Percentiles rank a stretch among this genome's conserved stretches.
These are phyloP conservation scores for Handroanthus guayacan DNA, from an alignment of 257 asterid genomes.

Conservation along the genomic window DNA sequence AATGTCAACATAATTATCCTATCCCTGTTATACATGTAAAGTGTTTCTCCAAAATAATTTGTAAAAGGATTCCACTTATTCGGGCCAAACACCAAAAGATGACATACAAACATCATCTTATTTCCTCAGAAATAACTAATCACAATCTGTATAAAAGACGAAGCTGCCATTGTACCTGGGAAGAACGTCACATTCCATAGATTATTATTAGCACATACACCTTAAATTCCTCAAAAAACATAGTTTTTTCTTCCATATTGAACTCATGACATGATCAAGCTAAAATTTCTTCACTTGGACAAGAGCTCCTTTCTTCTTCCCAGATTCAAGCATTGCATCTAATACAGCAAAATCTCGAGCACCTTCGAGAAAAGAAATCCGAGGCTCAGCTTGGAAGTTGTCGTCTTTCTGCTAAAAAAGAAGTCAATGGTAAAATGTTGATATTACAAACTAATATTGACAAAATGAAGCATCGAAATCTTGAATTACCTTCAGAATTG, in stretches of 20 bases:
- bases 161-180: neutral
- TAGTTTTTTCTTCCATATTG: neutral
- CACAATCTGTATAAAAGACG: neutral
- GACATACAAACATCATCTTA: no score
- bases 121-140: no score
- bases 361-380: slow-evolving; percentile 63
- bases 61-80: no score
- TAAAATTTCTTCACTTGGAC: slow-evolving; percentile 62
- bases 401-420: slow-evolving; percentile 49
- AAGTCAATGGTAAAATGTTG: neutral
- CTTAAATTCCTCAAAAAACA: neutral
- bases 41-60: no score
- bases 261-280: neutral
- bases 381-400: slow-evolving; percentile 46
- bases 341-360: slow-evolving; percentile 67
- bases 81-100: no score
- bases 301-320: slow-evolving; percentile 54
- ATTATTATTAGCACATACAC: neutral
- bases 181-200: no score
- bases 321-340: slow-evolving; percentile 81
- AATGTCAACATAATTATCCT: no score
- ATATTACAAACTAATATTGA: neutral
- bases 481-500: slow-evolving; percentile 53
- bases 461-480: neutral
- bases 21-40: no score